phyloP scores from a whole-genome alignment of 257 asterid species.

The Solanum appendiculatum region DNA sequence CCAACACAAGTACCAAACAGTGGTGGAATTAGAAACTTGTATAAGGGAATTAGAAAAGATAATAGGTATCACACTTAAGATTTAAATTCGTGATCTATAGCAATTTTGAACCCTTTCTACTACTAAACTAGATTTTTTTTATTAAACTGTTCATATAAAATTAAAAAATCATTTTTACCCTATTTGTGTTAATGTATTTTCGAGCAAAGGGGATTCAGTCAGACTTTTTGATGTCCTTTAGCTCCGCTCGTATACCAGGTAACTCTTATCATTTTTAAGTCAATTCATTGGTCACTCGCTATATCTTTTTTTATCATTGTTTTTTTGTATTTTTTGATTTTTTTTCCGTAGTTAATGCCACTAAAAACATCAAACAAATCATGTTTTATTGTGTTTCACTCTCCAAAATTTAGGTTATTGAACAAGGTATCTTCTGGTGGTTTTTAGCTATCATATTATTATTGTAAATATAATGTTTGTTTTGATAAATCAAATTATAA shows the following conservation, averaged over 20 bases:
- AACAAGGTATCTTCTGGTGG: too few species aligned
- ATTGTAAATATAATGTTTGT: too few species aligned
- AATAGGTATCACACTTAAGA: neutral
- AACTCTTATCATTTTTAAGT: too few species aligned
- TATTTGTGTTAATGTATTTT: neutral
- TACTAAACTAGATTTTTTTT: neutral
- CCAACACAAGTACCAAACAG: neutral
- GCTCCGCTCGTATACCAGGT: neutral
- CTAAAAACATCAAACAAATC: neutral
- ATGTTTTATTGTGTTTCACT: neutral
- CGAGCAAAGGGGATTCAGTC: neutral
- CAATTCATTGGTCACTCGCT: neutral
- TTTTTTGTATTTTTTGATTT: neutral
- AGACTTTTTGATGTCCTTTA: neutral
- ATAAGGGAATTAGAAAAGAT: too few species aligned
- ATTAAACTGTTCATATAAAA: too few species aligned
- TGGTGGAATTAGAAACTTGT: neutral
- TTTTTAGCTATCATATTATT: neutral
- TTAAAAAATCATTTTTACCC: neutral
- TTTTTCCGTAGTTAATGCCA: neutral
- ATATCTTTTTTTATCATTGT: neutral
- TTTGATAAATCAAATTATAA: too few species aligned
- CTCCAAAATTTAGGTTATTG: too few species aligned
- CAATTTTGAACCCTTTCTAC: neutral
- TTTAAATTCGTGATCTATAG: too few species aligned